phyloP scores from a whole-genome alignment of 2,329 filamentous ascomycete genomes.

The Ilyonectria mors-panacis region DNA sequence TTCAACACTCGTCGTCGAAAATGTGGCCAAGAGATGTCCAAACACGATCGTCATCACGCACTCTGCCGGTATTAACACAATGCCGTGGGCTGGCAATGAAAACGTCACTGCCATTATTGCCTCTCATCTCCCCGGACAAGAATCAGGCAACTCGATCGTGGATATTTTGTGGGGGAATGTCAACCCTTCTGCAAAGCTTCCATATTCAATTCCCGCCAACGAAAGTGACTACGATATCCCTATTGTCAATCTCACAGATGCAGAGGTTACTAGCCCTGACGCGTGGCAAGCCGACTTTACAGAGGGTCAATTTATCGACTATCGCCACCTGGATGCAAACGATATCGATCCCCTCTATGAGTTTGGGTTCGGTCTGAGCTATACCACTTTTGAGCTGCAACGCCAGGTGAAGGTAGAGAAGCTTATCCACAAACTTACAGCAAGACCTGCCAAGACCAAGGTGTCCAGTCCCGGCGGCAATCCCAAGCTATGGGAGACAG shows the following conservation, averaged over 20 bases:
- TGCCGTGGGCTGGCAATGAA: conserved; percentile 13
- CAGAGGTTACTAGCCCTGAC: conserved; percentile 37
- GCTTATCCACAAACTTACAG: conserved; percentile 34
- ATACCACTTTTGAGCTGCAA: conserved; percentile 70
- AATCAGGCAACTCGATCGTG: conserved; percentile 18
- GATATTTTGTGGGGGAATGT: conserved; percentile 11
- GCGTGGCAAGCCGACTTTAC: conserved; percentile 64
- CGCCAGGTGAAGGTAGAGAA: not conserved
- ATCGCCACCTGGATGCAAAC: conserved; percentile 73
- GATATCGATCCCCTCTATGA: conserved; percentile 72
- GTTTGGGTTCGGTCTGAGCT: conserved; percentile 77
- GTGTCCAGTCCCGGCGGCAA: conserved; percentile 44
- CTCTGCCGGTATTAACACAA: conserved; percentile 7
- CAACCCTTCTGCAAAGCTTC: conserved; percentile 14
- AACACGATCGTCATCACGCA: conserved; percentile 69
- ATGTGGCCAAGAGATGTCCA: conserved; percentile 71
- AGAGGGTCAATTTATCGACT: conserved; percentile 76
- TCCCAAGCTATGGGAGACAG: conserved; percentile 63
- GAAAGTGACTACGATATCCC: conserved; percentile 60
- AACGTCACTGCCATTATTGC: conserved; percentile 11
- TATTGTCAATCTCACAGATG: not conserved
- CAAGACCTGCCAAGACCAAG: conserved; percentile 51
- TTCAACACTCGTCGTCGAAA: conserved; percentile 63
- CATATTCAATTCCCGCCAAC: conserved; percentile 42
- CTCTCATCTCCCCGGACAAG: conserved; percentile 14